Evolutionary conservation across 2,329 filamentous ascomycete species (phyloP), one percentile per base, ranked within the genome.

Genomic region (Trichothecium roseum): DNA sequence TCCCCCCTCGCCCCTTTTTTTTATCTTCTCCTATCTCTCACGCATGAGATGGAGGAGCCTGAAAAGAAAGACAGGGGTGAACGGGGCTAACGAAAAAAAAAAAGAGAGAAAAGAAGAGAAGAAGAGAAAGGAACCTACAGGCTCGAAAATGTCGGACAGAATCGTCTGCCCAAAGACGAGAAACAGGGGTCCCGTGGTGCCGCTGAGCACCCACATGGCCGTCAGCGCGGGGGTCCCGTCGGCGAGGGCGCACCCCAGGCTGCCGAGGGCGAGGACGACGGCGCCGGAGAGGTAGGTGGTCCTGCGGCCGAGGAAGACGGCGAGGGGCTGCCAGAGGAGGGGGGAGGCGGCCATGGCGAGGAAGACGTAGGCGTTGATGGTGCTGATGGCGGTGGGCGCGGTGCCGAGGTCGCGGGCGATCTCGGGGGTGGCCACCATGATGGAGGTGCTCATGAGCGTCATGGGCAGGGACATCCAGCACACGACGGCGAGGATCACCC

Each of bases 401-500:
- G 37, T 41, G 27, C 14, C 12, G 9, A 44, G 30, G 8, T 28
- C 32, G 4, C 30, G 26, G 17, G 42, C 40, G 22, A 44, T 44
- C 31, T 44, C 42, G 4, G 42, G 40, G 14, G 39, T 42, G 20
- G 36, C 42, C 15, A 36, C 36, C 20, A 44, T 36, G 22, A 44
- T 34, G 5, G 42, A 44, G 3, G 42, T 44, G 31, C 37, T 40
- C 8, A 34, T 27, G 24, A 35, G 42, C 6, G 40, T 42, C 10
- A 44, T 37, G 15, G 39, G 37, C 4, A 44, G 34, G 16, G 30
- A 31, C 26, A 43, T 45, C 43, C 43, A 45, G 39, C 43, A 43
- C 10, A 45, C 43, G 26, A 43, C 38, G 28, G 43, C 40, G 16
- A 45, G 35, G 10, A 45, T 42, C 10, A 42, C 6, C 18, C 37